Evolutionary conservation across 192 early-diverging fungal genomes (phyloP), one percentile per base, ranked within the genome.

Genomic region (Entomortierella beljakovae): DNA sequence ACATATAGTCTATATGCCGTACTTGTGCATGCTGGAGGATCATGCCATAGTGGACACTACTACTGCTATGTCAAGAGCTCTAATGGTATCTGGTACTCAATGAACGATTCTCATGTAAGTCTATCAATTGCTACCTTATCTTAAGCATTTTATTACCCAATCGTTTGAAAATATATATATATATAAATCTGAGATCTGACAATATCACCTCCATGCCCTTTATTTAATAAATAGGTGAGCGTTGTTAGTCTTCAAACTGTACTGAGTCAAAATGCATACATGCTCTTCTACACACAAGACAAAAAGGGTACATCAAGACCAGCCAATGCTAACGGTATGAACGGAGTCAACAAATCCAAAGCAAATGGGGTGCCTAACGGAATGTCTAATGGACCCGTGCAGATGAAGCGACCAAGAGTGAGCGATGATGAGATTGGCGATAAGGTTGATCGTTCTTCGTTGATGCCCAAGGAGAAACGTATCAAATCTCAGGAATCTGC

Each of bases 11-110:
- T 97, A 13, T 91, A 91, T 52, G 95, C 90, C 1, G 92, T 97
- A 15, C 82, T 95, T 38, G 92, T 96, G 5, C 96, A 97, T 64
- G 53, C 88, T 0, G 96, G 96, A 8, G 68, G 83, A 26, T 79
- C 88, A 1, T 90, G 88, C 59, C 85, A 91, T 57, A 94, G 92
- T 7, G 96, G 96, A 15, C 96, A 97, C 73, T 97, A 97, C 72
- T 94, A 88, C 61, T 89, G 90, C 38, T 97, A 86, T 80, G 90
- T 95, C 48, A 92, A 92, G 75, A 85, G 86, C n/a, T 82, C 93
- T 1, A 85, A 89, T 31, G 93, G 92, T 6, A 84, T 86, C 13
- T 97, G 94, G 94, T 93, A 90, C 57, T 83, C 88, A 38, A 93
- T 94, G 88, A 88, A 96, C 68, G 94, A 96, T 72, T 85, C 85